Conservation (phyloP, 2,329 filamentous ascomycete genomes). For the Diaporthe citri region DNA sequence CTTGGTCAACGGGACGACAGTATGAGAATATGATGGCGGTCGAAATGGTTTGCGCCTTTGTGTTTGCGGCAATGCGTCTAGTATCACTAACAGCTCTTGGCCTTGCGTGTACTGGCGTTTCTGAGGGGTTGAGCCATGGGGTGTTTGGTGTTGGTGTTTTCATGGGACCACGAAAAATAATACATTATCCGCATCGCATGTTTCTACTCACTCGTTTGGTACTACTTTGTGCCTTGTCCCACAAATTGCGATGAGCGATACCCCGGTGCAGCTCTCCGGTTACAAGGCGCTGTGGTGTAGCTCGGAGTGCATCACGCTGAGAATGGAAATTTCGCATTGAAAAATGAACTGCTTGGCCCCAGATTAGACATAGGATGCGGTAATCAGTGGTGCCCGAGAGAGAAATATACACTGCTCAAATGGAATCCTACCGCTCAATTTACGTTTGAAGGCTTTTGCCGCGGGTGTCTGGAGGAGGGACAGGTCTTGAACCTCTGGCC, state of each 20-base stretch:
- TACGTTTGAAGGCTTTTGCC: not conserved
- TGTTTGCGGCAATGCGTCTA: not conserved
- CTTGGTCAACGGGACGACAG: not conserved
- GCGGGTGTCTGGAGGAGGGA: not conserved
- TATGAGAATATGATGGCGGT: constrained; percentile 15
- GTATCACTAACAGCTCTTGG: constrained; percentile 6
- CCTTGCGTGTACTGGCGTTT: constrained; percentile 15
- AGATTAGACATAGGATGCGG: fast-evolving
- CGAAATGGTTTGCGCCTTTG: not conserved
- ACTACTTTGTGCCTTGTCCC: not conserved
- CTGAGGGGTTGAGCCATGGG: not conserved
- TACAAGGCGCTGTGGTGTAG: not conserved
- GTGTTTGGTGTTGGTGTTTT: constrained; percentile 5
- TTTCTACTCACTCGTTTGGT: not conserved
- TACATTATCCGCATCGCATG: not conserved
- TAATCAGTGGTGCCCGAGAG: not conserved
- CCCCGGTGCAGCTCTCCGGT: not conserved
- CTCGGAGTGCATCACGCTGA: not conserved
- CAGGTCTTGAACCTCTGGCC: not conserved
- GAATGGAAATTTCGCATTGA: not conserved
- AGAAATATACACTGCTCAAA: not conserved
- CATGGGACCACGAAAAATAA: constrained; percentile 14
- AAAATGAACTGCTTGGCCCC: not conserved
- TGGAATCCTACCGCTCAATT: not conserved
- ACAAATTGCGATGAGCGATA: not conserved